Percentiles rank a stretch among this genome's conserved stretches.
phyloP scores from a whole-genome alignment of 768 basidiomycete genomes.

The Crassisporium funariophilum region DNA sequence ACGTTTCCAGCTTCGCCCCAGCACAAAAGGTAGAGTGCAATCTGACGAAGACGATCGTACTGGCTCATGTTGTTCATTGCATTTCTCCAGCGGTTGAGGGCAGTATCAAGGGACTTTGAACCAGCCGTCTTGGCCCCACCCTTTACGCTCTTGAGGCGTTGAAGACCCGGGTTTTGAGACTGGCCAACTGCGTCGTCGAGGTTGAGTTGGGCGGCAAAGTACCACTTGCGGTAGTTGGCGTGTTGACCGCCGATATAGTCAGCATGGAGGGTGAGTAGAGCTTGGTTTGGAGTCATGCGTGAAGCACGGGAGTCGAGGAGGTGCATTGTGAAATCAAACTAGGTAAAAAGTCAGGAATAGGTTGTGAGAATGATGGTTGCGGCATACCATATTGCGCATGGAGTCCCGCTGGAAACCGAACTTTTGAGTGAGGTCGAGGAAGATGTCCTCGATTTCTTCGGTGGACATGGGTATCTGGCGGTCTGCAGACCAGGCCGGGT shows the following conservation, averaged over 20 bases:
- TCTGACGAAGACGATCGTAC: constrained; percentile 95
- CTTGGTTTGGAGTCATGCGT: constrained; percentile 96
- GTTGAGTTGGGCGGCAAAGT: constrained; percentile 98
- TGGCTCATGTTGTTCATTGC: constrained; percentile 99
- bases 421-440: constrained; percentile 97
- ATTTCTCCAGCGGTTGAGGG: constrained; percentile 92
- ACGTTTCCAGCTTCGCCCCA: constrained; percentile 99
- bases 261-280: constrained; percentile 93
- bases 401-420: constrained; percentile 98
- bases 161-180: constrained; percentile 89
- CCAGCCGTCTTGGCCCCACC: constrained; percentile 47
- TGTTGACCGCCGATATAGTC: constrained; percentile 99
- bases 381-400: constrained; percentile 88
- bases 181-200: constrained; percentile 98
- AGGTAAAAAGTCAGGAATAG: constrained; percentile 6
- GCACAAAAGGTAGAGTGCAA: constrained; percentile 93
- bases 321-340: constrained; percentile 99
- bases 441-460: constrained; percentile 98
- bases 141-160: constrained; percentile 85
- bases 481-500: constrained; percentile 94
- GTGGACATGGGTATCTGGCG: constrained; percentile 95
- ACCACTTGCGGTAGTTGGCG: constrained; percentile 99
- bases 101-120: constrained; percentile 87
- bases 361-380: constrained; percentile 4
- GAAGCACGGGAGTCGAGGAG: constrained; percentile 97